phyloP scores from a whole-genome alignment of 2,329 filamentous ascomycete species.

The Aspergillus arachidicola region DNA sequence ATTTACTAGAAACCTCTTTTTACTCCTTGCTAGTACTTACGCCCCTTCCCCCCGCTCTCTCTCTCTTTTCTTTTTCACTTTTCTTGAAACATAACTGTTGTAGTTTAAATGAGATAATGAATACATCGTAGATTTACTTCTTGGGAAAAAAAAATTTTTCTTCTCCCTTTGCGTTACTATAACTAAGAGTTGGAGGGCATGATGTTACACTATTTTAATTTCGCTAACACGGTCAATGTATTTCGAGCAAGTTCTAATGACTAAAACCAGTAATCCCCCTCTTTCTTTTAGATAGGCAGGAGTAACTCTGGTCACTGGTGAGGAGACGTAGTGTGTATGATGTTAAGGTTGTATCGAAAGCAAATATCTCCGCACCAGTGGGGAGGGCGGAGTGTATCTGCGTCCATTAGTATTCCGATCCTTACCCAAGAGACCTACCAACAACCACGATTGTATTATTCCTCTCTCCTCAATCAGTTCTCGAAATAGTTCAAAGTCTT shows the following conservation, averaged over 20 bases:
- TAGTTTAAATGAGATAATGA: not conserved
- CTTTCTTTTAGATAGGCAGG: not conserved
- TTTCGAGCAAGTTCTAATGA: not conserved
- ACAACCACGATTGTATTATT: not conserved
- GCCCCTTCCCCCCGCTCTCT: too few relatives aligned
- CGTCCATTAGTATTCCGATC: constrained; percentile 6
- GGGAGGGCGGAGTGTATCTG: constrained; percentile 16
- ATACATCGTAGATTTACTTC: not conserved
- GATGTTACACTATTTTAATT: too few relatives aligned
- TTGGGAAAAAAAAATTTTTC: not conserved
- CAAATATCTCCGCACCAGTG: constrained; percentile 27
- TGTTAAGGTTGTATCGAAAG: constrained; percentile 1
- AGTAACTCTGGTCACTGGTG: constrained; percentile 3
- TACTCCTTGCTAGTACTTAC: not conserved
- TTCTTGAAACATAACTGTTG: not conserved
- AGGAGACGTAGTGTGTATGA: constrained; percentile 9
- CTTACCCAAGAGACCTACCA: not conserved
- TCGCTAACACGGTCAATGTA: not conserved
- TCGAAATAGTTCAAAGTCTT: not conserved
- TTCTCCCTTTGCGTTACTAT: too few relatives aligned
- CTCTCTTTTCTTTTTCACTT: too few relatives aligned
- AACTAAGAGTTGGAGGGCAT: not conserved
- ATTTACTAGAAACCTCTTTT: not conserved
- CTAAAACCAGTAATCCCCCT: not conserved
- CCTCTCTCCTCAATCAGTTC: not conserved